These are phyloP conservation scores for Ceratocystis variospora DNA, from an alignment of 2,329 filamentous ascomycete genomes.

Conservation along the genomic window DNA sequence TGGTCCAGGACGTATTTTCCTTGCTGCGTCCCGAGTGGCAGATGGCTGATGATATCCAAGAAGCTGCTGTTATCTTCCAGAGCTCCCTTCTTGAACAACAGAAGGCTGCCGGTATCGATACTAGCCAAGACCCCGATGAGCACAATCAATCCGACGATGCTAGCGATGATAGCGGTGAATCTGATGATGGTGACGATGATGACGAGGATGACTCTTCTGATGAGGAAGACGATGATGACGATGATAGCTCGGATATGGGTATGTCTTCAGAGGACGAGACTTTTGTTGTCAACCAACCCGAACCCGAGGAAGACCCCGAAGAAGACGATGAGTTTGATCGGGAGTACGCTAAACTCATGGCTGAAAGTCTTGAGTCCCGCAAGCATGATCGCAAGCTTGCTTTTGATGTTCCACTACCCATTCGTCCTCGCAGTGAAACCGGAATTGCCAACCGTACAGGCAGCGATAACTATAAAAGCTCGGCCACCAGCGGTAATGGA, in stretches of 20 bases:
- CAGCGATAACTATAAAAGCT: constrained; percentile 19
- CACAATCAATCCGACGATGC: constrained; percentile 65
- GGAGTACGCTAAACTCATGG: constrained; percentile 96
- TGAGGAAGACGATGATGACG: constrained; percentile 45
- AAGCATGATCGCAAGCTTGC: constrained; percentile 91
- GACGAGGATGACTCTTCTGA: constrained; percentile 44
- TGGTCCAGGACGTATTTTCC: constrained; percentile 82
- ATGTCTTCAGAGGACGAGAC: constrained; percentile 62
- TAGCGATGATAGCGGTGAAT: constrained; percentile 52
- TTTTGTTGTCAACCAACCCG: constrained; percentile 80
- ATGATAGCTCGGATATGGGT: constrained; percentile 30
- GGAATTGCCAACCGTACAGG: constrained; percentile 14
- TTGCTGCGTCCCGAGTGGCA: constrained; percentile 87
- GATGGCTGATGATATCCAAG: constrained; percentile 62
- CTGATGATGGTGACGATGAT: constrained; percentile 43
- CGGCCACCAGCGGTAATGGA: background rate
- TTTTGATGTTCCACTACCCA: constrained; percentile 94
- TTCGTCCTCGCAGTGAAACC: constrained; percentile 45
- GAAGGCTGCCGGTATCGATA: constrained; percentile 61
- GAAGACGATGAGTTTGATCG: constrained; percentile 95
- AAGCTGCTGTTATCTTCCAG: constrained; percentile 71
- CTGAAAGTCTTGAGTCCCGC: constrained; percentile 86
- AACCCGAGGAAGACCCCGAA: constrained; percentile 83
- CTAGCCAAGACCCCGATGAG: constrained; percentile 57
- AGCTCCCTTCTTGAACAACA: constrained; percentile 85